Base-by-base conservation (phyloP, 1,284 basidiomycete species). In the Leccinum pallidistipes region DNA sequence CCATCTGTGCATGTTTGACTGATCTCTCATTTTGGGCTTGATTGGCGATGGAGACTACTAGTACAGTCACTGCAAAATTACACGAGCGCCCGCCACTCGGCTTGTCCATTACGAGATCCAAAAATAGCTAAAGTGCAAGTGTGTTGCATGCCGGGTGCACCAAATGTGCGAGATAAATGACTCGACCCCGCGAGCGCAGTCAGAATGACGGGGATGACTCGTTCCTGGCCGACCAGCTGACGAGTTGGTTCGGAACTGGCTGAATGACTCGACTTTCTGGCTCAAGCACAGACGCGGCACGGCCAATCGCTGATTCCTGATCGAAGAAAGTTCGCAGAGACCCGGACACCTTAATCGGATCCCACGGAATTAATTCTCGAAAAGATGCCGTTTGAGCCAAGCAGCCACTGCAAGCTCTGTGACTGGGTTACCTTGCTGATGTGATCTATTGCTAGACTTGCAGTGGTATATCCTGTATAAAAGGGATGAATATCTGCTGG, bases 341-440 rank as follows among this genome's bases (percentile, higher is more conserved):
- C 67, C 49, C 63, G 59, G 52, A 62, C n/a, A 21, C 56, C 54
- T 34, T 56, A 65, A 64, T 63, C 69, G 61, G 70, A 70, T 69
- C 70, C 61, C 51, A 59, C 64, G 64, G 58, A 58, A 34, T 59
- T 62, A 68, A 65, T 62, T 62, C 63, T 63, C 57, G 63, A 57
- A 67, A 69, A 71, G 63, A 76, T 76, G 75, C 70, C 70, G 68
- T 69, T 63, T 62, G 62, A 61, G 57, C 58, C 57, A 65, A 59
- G 61, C 74, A 74, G 65, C 75, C 72, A 73, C 64, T 65, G 62
- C 68, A 70, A 43, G 64, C 59, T 74, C 57, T 68, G 63, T 75
- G 72, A 73, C 71, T 76, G 65, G 71, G 72, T 76, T 75, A 63
- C 71, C 66, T 71, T 40, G 70, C 64, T 74, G 71, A 76, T 74